Conservation (phyloP, 164 flowering plant species). For the Akebia trifoliata region DNA sequence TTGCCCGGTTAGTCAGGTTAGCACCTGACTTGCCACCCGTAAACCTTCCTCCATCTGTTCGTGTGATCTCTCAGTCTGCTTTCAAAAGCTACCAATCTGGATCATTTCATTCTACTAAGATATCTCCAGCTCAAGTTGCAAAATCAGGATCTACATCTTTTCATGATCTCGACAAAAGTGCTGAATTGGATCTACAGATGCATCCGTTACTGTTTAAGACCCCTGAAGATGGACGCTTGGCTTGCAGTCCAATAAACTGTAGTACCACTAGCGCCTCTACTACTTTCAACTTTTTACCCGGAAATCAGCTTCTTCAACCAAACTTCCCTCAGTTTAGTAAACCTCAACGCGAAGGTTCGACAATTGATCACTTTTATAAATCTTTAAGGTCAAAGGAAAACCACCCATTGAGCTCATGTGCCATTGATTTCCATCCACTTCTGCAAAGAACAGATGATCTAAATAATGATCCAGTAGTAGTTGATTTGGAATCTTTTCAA, state of each 20-base stretch:
- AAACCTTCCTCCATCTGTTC: constrained; percentile 89
- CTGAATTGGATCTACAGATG: constrained; percentile 65
- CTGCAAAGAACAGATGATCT: constrained; percentile 49
- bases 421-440: constrained; percentile 85
- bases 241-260: constrained; percentile 39
- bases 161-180: constrained; percentile 39
- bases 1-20: constrained; percentile 54
- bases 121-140: constrained; percentile 17
- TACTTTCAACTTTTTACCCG: constrained; percentile 57
- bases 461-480: constrained; percentile 15
- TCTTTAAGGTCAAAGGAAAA: constrained; percentile 31
- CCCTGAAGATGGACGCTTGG: constrained; percentile 43
- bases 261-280: constrained; percentile 31
- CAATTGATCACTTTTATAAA: constrained; percentile 21
- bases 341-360: constrained; percentile 30
- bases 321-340: constrained; percentile 42
- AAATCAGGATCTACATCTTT: no score
- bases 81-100: constrained; percentile 38
- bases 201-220: constrained; percentile 85
- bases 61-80: constrained; percentile 72
- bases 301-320: constrained; percentile 49
- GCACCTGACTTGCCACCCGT: constrained; percentile 93
- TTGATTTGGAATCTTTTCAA: constrained; percentile 21
- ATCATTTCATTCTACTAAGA: constrained; percentile 17
- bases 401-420: constrained; percentile 26